Base-by-base conservation (phyloP, 805 yeast species). In the Wickerhamiella parazyma region DNA sequence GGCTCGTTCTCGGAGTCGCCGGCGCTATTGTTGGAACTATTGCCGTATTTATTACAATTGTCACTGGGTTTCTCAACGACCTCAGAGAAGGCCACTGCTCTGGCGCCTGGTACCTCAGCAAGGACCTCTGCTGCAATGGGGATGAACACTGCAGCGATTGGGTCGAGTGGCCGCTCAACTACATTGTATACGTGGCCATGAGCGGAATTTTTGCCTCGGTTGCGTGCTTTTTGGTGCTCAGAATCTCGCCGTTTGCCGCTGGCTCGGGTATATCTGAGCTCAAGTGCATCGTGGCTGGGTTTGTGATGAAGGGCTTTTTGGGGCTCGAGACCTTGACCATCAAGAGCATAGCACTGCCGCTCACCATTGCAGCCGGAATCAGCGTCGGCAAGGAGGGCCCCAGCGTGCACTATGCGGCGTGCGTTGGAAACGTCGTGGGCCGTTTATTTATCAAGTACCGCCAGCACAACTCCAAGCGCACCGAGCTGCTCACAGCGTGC, bases 301-400 rank as follows among this genome's bases (percentile, higher is more conserved):
- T 87, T 58, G 74, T 72, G 21, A 71, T 81, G 66, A 71, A 75
- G 20, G 85, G 81, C 3, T 91, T 89, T 54, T 68, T 91, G 42
- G 80, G 78, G 21, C 69, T 77, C 62, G 66, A 71, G 57, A 86
- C 95, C 0, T 64, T 89, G 19, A 50, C 74, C 1, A 75, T 89
- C 43, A 91, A 91, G 52, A 72, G 85, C 41, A 57, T 85, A 8
- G 83, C 93, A 0, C 64, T 91, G 35, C 98, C 98, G 0, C 65
- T 91, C 47, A 84, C 94, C 0, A 91, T 91, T 54, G 87, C 94
- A 0, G 79, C 95, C 1, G 98, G 98, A 0, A 62, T 91, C 31
- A 80, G 89, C 51, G 81, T 91, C 5, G 99, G 99, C 18, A 91
- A 91, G 62, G 99, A 91, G 58, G 99, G 99, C 0, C 99, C 99